Evolutionary conservation across 352 stramenopile genomes (phyloP).

Genomic region (Phytophthora pseudosyringae): DNA sequence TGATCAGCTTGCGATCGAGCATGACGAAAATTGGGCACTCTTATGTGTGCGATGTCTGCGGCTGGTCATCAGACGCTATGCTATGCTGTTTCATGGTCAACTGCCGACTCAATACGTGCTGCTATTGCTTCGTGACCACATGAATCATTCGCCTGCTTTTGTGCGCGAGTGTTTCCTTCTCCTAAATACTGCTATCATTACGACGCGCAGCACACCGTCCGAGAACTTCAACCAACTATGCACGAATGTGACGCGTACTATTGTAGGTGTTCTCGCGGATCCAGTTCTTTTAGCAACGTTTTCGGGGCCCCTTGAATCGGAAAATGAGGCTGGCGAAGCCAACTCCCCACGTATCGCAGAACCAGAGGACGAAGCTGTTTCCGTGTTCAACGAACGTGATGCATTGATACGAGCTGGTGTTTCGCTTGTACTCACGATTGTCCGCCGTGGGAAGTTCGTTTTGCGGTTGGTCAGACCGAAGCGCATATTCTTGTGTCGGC

Average conservation of each 20-base stretch:
- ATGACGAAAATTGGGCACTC: slow-evolving; percentile 63
- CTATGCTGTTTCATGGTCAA: slow-evolving; percentile 82
- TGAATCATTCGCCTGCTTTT: slow-evolving; percentile 65
- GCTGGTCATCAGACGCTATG: slow-evolving; percentile 74
- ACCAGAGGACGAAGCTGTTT: slow-evolving; percentile 64
- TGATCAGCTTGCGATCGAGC: slow-evolving; percentile 70
- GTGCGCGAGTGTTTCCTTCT: slow-evolving; percentile 81
- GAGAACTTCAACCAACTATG: slow-evolving; percentile 71
- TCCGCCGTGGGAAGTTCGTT: slow-evolving; percentile 74
- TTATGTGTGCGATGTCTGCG: slow-evolving; percentile 74
- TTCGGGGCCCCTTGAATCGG: slow-evolving; percentile 35
- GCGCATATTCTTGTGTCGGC: slow-evolving; percentile 71
- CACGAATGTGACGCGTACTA: slow-evolving; percentile 46
- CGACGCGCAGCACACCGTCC: slow-evolving; percentile 62
- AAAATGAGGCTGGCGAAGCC: slow-evolving; percentile 41
- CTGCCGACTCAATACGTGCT: slow-evolving; percentile 62
- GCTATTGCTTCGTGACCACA: slow-evolving; percentile 54
- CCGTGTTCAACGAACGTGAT: slow-evolving; percentile 68
- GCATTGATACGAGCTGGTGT: slow-evolving; percentile 73
- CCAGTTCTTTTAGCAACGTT: slow-evolving; percentile 58
- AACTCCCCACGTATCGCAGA: slow-evolving; percentile 30
- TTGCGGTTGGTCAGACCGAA: slow-evolving; percentile 70
- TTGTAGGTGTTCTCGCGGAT: slow-evolving; percentile 70
- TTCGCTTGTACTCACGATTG: slow-evolving; percentile 71
- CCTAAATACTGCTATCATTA: slow-evolving; percentile 76